A percentile compares a stretch with the other conserved stretches of the same genome.
These are phyloP conservation scores for Fusarium poae DNA, from an alignment of 2,329 filamentous ascomycete species.

Conservation along the genomic window DNA sequence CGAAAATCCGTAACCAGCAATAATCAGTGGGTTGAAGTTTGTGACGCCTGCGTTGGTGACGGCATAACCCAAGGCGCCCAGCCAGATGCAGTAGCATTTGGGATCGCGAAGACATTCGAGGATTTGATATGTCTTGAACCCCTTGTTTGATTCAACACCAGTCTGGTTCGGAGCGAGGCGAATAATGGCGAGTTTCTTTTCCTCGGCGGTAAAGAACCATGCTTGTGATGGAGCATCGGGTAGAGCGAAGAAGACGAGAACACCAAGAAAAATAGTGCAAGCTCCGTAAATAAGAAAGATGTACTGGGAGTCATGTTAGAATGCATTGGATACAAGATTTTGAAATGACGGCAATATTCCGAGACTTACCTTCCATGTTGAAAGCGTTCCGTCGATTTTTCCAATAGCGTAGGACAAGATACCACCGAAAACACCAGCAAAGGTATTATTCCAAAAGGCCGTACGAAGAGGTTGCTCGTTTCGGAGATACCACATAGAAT, in stretches of 20 bases:
- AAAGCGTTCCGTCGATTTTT: slow-evolving; percentile 43
- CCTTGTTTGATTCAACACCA: slow-evolving; percentile 20
- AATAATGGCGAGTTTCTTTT: slow-evolving; percentile 13
- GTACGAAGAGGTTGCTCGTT: slow-evolving; percentile 51
- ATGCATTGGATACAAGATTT: not conserved
- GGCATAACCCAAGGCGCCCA: slow-evolving; percentile 67
- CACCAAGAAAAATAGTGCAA: not conserved
- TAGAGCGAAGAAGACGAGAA: slow-evolving; percentile 10
- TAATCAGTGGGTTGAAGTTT: slow-evolving; percentile 69
- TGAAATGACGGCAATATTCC: accelerated
- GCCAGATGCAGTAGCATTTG: slow-evolving; percentile 47
- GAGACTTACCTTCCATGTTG: slow-evolving; percentile 39
- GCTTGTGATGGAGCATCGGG: slow-evolving; percentile 15
- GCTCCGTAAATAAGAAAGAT: slow-evolving; percentile 48
- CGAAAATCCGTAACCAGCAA: slow-evolving; percentile 64
- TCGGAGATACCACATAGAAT: slow-evolving; percentile 52
- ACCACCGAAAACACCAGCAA: slow-evolving; percentile 52
- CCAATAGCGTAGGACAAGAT: slow-evolving; percentile 51
- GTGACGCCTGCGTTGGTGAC: slow-evolving; percentile 78
- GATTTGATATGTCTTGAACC: slow-evolving; percentile 36
- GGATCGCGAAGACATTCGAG: slow-evolving; percentile 41
- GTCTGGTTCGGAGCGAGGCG: not conserved
- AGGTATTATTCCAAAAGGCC: slow-evolving; percentile 52
- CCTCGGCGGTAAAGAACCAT: slow-evolving; percentile 5
- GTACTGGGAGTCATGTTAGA: not conserved